A percentile compares a stretch with the other conserved stretches of the same genome.
Conservation (phyloP, 2,329 filamentous ascomycete genomes). For the Penicillium paneum region DNA sequence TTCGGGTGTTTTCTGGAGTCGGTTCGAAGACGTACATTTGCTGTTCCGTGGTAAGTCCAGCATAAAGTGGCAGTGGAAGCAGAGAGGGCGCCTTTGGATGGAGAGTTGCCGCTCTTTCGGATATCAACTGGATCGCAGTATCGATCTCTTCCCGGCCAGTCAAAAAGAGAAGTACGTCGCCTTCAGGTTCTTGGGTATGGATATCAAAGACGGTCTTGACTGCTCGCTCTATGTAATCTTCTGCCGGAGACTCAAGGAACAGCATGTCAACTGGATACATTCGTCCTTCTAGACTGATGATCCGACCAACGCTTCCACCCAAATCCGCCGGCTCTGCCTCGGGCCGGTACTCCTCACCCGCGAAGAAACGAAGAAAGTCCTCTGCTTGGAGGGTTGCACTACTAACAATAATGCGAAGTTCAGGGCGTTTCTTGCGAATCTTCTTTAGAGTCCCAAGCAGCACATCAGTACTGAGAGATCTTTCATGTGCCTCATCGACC, state of each 20-base stretch:
- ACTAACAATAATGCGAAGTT: slow-evolving; percentile 84
- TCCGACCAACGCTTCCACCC: slow-evolving; percentile 53
- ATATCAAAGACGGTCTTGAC: slow-evolving; percentile 84
- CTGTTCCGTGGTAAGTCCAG: slow-evolving; percentile 82
- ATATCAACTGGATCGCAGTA: slow-evolving; percentile 70
- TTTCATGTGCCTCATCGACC: slow-evolving; percentile 95
- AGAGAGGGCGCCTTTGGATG: slow-evolving; percentile 59
- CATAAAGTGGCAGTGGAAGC: slow-evolving; percentile 76
- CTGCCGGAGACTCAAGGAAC: slow-evolving; percentile 71
- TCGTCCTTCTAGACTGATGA: slow-evolving; percentile 82
- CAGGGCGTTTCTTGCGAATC: slow-evolving; percentile 72
- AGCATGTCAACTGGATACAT: slow-evolving; percentile 86
- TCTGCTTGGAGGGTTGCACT: slow-evolving; percentile 92
- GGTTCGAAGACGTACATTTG: slow-evolving; percentile 95
- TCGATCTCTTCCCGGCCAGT: slow-evolving; percentile 95
- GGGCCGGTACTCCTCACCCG: slow-evolving; percentile 42
- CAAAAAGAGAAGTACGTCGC: slow-evolving; percentile 87
- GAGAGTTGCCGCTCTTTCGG: slow-evolving; percentile 66
- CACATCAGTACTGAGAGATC: slow-evolving; percentile 88
- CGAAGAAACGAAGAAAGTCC: slow-evolving; percentile 77
- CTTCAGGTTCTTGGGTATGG: slow-evolving; percentile 72
- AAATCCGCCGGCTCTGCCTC: slow-evolving; percentile 33
- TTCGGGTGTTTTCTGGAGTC: slow-evolving; percentile 74
- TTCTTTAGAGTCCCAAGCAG: slow-evolving; percentile 89
- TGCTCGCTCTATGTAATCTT: slow-evolving; percentile 82